Evolutionary conservation across 192 early-diverging fungal species (phyloP).

Genomic region (Coemansia reversa): DNA sequence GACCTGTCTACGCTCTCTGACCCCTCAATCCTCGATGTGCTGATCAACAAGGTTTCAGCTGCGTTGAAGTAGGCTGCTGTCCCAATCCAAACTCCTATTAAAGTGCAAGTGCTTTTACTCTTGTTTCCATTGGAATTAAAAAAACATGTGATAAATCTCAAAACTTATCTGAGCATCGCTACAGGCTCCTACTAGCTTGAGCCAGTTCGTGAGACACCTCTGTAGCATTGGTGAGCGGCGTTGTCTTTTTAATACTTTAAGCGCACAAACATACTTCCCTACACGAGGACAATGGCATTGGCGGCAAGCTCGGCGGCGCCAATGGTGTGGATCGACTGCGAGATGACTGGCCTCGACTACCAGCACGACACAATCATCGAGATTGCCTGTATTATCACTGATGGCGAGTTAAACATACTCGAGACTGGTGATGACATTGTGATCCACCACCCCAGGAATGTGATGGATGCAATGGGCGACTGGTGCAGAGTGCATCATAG

Average conservation of each 20-base stretch:
- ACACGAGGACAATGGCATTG: too few relatives aligned
- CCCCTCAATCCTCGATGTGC: constrained; percentile 59
- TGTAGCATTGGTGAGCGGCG: not conserved
- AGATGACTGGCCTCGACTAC: constrained; percentile 56
- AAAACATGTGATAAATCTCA: constrained; percentile 1
- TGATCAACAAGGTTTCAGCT: constrained; percentile 52
- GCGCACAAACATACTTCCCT: not conserved
- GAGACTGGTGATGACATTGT: constrained; percentile 74
- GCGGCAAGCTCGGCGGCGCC: constrained; percentile 18
- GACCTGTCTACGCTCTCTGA: constrained; percentile 88
- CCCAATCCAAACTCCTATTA: constrained; percentile 1
- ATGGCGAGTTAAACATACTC: constrained; percentile 79
- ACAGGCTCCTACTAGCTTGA: too few relatives aligned
- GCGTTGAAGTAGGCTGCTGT: constrained; percentile 17
- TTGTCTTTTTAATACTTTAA: not conserved
- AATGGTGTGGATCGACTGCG: constrained; percentile 55
- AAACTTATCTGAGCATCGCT: not conserved
- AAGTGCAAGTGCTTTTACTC: not conserved
- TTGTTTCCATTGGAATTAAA: not conserved
- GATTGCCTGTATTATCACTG: constrained; percentile 86
- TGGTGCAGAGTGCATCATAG: constrained; percentile 91
- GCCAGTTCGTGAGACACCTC: too few relatives aligned
- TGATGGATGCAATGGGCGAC: constrained; percentile 87
- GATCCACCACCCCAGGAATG: constrained; percentile 67
- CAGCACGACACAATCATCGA: constrained; percentile 81